Conservation (phyloP, 139 green algal species). For the Chlamydomonas applanata region DNA sequence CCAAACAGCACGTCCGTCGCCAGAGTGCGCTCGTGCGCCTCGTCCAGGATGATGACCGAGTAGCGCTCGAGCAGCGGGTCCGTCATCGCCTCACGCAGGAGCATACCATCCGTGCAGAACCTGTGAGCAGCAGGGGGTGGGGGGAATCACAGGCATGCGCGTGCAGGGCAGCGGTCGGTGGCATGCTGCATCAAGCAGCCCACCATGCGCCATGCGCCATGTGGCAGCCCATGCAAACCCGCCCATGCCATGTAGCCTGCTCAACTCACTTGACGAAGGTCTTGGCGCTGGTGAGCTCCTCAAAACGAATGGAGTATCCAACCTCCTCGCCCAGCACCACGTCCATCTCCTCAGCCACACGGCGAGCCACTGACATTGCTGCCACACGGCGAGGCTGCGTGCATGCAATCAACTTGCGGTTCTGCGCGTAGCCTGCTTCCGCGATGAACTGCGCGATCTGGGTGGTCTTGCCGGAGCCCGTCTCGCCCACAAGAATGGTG, state of each 20-base stretch:
- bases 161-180: too few species aligned
- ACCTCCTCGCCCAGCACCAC: slow-evolving; percentile 81
- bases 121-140: slow-evolving; percentile 12
- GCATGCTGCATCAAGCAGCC: background rate
- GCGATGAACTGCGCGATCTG: slow-evolving; percentile 97
- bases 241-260: background rate
- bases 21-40: slow-evolving; percentile 98
- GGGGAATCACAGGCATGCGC: background rate
- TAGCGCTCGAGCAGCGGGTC: slow-evolving; percentile 82
- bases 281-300: slow-evolving; percentile 88
- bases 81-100: slow-evolving; percentile 93
- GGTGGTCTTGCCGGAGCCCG: slow-evolving; percentile 97
- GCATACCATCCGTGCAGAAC: slow-evolving; percentile 95
- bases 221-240: background rate
- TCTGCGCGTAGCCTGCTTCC: slow-evolving; percentile 80
- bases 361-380: slow-evolving; percentile 94
- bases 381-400: slow-evolving; percentile 95
- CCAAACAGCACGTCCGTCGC: slow-evolving; percentile 98
- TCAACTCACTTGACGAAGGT: slow-evolving; percentile 91
- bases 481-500: slow-evolving; percentile 98
- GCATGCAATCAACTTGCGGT: slow-evolving; percentile 65
- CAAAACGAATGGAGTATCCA: slow-evolving; percentile 97
- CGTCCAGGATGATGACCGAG: slow-evolving; percentile 96
- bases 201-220: background rate
- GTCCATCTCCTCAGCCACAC: slow-evolving; percentile 96